Percentiles rank a stretch among this genome's conserved stretches.
Evolutionary conservation across 2,329 filamentous ascomycete genomes (phyloP).

Genomic region (Aquanectria penicillioides): DNA sequence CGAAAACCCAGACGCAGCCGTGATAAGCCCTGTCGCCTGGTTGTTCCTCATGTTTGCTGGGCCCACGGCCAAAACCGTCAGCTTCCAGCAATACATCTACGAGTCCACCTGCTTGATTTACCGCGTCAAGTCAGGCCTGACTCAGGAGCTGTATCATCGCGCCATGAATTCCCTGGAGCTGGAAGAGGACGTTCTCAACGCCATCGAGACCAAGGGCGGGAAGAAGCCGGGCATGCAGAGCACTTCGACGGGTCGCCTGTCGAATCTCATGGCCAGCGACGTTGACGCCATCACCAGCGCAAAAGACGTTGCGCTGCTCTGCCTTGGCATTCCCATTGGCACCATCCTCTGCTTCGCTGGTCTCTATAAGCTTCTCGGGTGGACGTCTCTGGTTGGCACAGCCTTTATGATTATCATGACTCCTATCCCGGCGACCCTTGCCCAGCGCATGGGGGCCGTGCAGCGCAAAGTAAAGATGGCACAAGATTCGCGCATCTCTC

Average conservation of each 20-base stretch:
- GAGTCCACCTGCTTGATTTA: background rate
- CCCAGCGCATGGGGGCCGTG: background rate
- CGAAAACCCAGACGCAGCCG: background rate
- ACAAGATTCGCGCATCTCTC: slow-evolving; percentile 65
- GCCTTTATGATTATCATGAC: background rate
- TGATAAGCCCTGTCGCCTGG: background rate
- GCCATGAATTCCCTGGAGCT: background rate
- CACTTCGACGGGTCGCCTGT: background rate
- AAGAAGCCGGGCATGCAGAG: background rate
- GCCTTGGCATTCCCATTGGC: background rate
- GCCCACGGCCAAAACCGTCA: background rate
- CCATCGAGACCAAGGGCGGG: background rate
- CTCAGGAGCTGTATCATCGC: background rate
- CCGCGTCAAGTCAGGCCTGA: background rate
- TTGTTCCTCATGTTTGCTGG: background rate
- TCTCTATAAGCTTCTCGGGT: background rate
- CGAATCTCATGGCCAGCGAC: slow-evolving; percentile 1
- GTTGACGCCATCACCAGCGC: background rate
- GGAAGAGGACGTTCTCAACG: background rate
- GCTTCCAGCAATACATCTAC: background rate
- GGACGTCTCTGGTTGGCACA: background rate
- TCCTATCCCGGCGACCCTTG: background rate
- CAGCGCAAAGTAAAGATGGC: slow-evolving; percentile 56
- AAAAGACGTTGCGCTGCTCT: background rate
- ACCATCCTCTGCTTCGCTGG: background rate